Evolutionary conservation across 352 stramenopile species (phyloP).

Genomic region (Pythium biforme): DNA sequence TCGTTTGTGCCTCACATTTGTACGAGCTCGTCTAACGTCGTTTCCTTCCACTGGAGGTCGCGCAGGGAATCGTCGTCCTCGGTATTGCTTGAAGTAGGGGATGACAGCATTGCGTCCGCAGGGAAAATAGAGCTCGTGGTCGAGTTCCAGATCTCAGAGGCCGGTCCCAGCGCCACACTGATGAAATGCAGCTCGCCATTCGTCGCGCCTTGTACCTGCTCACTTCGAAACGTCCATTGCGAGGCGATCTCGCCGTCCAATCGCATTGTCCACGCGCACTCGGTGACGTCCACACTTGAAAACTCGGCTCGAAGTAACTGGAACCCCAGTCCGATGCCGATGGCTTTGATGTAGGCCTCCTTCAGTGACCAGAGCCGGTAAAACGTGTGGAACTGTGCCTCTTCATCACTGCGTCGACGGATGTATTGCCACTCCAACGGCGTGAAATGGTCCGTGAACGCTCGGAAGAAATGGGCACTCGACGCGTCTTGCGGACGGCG

Average conservation of each 20-base stretch:
- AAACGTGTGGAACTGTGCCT: conserved; percentile 38
- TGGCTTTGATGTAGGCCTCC: conserved; percentile 73
- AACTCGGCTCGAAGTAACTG: conserved; percentile 59
- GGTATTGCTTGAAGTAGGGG: neutral
- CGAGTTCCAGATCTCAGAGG: conserved; percentile 41
- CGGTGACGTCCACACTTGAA: neutral
- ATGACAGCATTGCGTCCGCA: no score
- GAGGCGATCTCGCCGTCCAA: conserved; percentile 39
- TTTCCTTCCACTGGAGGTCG: conserved; percentile 7
- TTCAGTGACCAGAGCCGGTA: conserved; percentile 79
- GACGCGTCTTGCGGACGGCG: conserved; percentile 21
- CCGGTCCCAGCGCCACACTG: conserved; percentile 46
- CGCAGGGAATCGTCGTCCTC: neutral
- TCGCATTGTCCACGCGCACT: conserved; percentile 33
- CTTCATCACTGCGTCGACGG: conserved; percentile 8
- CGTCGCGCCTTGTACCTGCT: conserved; percentile 3
- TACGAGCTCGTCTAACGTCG: conserved; percentile 6
- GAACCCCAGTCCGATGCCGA: conserved; percentile 71
- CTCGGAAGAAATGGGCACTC: conserved; percentile 50
- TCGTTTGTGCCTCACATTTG: neutral
- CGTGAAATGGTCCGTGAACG: conserved; percentile 62
- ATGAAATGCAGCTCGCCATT: conserved; percentile 31
- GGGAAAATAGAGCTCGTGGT: conserved; percentile 47
- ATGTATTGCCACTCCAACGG: conserved; percentile 61
- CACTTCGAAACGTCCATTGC: conserved; percentile 47